These are phyloP conservation scores for Diaporthe sp. DNA, from an alignment of 2,329 filamentous ascomycete genomes.

Conservation along the genomic window DNA sequence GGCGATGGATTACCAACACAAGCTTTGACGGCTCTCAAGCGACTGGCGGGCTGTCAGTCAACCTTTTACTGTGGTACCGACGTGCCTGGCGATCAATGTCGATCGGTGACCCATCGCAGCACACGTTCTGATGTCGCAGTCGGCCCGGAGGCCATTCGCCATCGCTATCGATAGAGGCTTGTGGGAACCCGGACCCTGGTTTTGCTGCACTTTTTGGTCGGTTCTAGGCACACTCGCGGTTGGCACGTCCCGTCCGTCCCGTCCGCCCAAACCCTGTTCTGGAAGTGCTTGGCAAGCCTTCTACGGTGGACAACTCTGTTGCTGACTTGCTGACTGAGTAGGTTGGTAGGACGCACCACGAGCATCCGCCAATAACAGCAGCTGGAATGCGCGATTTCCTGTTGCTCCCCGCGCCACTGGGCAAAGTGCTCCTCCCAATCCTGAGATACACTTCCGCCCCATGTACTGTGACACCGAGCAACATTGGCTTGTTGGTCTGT, in stretches of 20 bases:
- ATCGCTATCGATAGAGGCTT: constrained; percentile 38
- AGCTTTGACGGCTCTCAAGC: constrained; percentile 21
- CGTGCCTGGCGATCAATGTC: constrained; percentile 38
- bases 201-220: neutral
- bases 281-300: constrained; percentile 28
- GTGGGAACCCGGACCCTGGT: constrained; percentile 15
- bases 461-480: constrained; percentile 35
- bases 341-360: constrained; percentile 7
- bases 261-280: constrained; percentile 23
- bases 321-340: constrained; percentile 18
- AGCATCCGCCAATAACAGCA: constrained; percentile 35
- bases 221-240: constrained; percentile 8
- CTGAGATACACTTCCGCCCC: constrained; percentile 18
- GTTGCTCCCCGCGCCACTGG: constrained; percentile 22
- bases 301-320: constrained; percentile 11
- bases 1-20: constrained; percentile 32
- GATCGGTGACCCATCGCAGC: constrained; percentile 22
- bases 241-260: constrained; percentile 19
- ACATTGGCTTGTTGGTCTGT: neutral
- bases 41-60: constrained; percentile 16
- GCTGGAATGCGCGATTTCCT: constrained; percentile 38
- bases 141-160: constrained; percentile 19
- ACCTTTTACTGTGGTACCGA: constrained; percentile 27
- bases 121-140: constrained; percentile 29
- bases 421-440: constrained; percentile 5